phyloP scores from a whole-genome alignment of 306 rosid genomes.

The Glycine soja region DNA sequence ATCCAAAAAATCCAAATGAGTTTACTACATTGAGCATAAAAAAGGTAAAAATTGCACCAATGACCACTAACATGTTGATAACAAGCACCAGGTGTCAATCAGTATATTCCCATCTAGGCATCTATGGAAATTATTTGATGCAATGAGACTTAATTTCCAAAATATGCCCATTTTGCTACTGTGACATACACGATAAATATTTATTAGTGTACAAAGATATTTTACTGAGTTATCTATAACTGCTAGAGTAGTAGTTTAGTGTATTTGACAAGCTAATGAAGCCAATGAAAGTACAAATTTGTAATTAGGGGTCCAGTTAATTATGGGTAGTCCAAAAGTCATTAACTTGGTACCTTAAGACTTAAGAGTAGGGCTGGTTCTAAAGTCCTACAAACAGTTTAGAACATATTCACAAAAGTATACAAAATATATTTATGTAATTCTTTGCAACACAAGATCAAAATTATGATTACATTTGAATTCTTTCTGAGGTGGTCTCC shows the following conservation, averaged over 20 bases:
- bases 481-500: neutral
- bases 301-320: neutral
- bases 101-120: conserved; percentile 6
- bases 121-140: neutral
- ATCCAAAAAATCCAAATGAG: no score
- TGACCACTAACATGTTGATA: conserved; percentile 1
- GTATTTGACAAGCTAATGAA: neutral
- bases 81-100: neutral
- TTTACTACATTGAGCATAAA: no score
- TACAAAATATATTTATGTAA: neutral
- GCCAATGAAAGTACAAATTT: neutral
- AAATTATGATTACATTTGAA: neutral
- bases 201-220: neutral
- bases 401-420: no score
- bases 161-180: neutral
- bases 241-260: neutral
- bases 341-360: no score
- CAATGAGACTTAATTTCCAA: neutral
- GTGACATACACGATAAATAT: neutral
- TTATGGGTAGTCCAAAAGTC: neutral
- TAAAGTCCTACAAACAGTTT: no score
- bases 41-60: no score
- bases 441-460: neutral
- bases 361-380: no score
- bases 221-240: neutral